Conservation (phyloP, 2,329 filamentous ascomycete genomes). For the Colletotrichum lupini region DNA sequence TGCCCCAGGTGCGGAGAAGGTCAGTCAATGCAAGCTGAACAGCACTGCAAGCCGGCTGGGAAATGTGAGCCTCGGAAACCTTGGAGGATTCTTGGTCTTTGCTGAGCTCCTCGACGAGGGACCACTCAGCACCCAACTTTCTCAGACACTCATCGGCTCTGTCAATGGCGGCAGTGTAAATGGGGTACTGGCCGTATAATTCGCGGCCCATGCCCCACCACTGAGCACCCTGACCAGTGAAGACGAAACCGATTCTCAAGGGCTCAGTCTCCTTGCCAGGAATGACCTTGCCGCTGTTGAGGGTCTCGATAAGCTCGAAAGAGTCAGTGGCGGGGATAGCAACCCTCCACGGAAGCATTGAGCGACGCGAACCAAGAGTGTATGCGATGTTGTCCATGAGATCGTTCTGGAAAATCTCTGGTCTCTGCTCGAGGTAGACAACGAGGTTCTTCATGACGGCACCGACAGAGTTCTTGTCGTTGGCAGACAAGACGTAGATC, state of each 20-base stretch:
- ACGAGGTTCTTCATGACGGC: constrained; percentile 45
- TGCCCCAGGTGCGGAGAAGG: constrained; percentile 55
- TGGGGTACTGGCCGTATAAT: constrained; percentile 44
- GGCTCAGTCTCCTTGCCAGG: constrained; percentile 49
- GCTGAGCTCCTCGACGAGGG: constrained; percentile 50
- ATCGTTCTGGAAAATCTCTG: constrained; percentile 53
- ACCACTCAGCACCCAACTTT: constrained; percentile 49
- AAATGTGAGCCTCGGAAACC: constrained; percentile 53
- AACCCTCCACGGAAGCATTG: constrained; percentile 28
- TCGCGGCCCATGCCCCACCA: constrained; percentile 40
- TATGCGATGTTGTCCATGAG: constrained; percentile 46
- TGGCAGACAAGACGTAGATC: constrained; percentile 56
- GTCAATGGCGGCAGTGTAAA: constrained; percentile 48
- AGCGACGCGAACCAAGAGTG: constrained; percentile 32
- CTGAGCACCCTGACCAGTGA: constrained; percentile 44
- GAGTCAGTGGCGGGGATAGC: constrained; percentile 45
- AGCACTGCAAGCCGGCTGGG: constrained; percentile 57
- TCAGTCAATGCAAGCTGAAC: constrained; percentile 59
- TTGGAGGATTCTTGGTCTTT: constrained; percentile 46
- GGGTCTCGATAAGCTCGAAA: constrained; percentile 29
- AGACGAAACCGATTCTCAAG: constrained; percentile 41
- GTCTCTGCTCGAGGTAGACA: constrained; percentile 53
- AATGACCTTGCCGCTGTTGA: constrained; percentile 51
- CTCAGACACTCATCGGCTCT: constrained; percentile 46
- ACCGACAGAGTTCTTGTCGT: constrained; percentile 49